Percentiles rank a stretch among this genome's conserved stretches.
These are phyloP conservation scores for Microsporum canis DNA, from an alignment of 2,329 filamentous ascomycete genomes.

Conservation along the genomic window DNA sequence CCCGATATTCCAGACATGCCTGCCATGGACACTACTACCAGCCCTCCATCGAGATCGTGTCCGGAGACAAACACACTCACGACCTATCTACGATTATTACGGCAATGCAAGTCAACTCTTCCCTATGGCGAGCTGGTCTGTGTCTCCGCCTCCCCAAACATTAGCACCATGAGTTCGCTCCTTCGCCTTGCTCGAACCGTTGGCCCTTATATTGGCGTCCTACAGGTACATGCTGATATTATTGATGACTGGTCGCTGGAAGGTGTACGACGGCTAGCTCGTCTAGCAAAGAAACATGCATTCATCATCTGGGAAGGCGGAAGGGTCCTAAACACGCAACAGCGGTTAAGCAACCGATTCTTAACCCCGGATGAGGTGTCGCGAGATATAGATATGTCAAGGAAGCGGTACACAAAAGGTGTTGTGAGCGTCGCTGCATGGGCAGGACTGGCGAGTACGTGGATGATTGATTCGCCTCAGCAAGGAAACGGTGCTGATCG, in stretches of 20 bases:
- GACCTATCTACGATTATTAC: constrained; percentile 28
- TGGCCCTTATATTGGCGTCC: constrained; percentile 49
- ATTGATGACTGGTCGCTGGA: constrained; percentile 50
- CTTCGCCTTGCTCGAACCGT: constrained; percentile 46
- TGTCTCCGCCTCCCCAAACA: constrained; percentile 45
- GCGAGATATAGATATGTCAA: constrained; percentile 25
- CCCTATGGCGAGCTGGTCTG: constrained; percentile 30
- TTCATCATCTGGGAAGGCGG: constrained; percentile 35
- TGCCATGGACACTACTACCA: background rate
- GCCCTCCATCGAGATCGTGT: background rate
- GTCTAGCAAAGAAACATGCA: constrained; percentile 26
- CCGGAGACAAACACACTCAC: constrained; percentile 23
- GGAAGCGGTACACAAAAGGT: constrained; percentile 31
- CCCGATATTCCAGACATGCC: background rate
- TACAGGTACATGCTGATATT: constrained; percentile 53
- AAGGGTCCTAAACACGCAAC: constrained; percentile 28
- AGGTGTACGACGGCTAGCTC: constrained; percentile 35
- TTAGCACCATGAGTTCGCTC: constrained; percentile 45
- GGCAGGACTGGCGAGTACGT: constrained; percentile 30
- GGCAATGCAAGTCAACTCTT: constrained; percentile 25
- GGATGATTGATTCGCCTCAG: constrained; percentile 27
- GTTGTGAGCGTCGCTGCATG: constrained; percentile 28
- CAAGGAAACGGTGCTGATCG: constrained; percentile 31
- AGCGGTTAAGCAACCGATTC: constrained; percentile 23
- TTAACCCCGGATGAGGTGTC: constrained; percentile 24